Base-by-base conservation (phyloP, 73 alveolate genomes). In the Chromera velia region DNA sequence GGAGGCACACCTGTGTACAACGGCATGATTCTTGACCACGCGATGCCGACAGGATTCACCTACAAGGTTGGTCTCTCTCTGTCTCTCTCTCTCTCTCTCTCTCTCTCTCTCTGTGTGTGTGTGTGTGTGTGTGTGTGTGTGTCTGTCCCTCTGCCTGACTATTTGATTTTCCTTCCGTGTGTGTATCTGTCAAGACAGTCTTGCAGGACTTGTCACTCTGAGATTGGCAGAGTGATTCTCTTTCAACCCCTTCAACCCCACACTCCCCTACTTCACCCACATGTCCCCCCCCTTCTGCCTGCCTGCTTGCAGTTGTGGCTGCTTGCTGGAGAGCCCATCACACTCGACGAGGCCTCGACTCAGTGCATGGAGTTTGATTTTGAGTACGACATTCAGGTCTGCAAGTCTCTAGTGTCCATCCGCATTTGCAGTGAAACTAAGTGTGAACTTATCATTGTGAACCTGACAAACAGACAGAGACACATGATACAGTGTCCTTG, bases 1-100 rank as follows among this genome's bases (percentile, higher is more conserved):
- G 86, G 86, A 28, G 86, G 80, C 1, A 77, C 70, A 1, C 86
- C 86, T 19, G 74, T 69, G 26, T 75, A 70, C 74, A 69, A 80
- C 34, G 86, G 86, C 0, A 74, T 70, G 86, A 66, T 80, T 0
- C 70, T 80, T 46, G 86, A 80, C 34, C 86, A 80, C 18, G 86
- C 86, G 33, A 80, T 80, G 86, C 86, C 86, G n/a, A 69, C 86
- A 18, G 86, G 86, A 62, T 80, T 80, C 86, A 75, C 73, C 28
- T 80, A 80, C 86, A 80, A 80, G 86, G 17, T 19, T 33, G 13
- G 55, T 13, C 22, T 13, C 4, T 4, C 4, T 4, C 4, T 7
- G 13, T 4, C 4, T 7, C 55, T 7, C 55, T 7, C 55, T 7
- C 55, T 7, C 55, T 7, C 55, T 4, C 4, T 40, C 55, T 40